Conservation (phyloP, 2,329 filamentous ascomycete species). For the Seiridium cupressi region DNA sequence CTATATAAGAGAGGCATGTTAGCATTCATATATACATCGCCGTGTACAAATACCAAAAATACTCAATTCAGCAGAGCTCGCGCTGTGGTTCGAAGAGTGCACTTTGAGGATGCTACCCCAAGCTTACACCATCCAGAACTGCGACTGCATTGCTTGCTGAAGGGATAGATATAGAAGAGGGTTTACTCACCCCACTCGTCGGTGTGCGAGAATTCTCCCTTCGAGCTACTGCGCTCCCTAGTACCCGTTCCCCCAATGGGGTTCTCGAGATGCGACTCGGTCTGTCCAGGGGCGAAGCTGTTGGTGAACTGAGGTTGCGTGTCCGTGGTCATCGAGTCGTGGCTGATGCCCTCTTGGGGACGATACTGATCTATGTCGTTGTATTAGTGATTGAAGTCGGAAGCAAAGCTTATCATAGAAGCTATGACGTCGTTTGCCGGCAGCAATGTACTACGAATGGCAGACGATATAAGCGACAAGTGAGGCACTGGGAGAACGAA, state of each 20-base stretch:
- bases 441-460: background rate
- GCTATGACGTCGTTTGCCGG: no score
- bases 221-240: conserved; percentile 30
- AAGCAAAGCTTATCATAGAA: background rate
- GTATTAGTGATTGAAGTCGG: no score
- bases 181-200: conserved; percentile 47
- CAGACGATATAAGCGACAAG: background rate
- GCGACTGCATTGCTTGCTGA: no score
- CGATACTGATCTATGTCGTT: background rate
- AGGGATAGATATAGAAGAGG: background rate
- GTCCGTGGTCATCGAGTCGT: background rate
- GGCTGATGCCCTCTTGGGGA: conserved; percentile 1
- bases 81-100: no score
- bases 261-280: background rate
- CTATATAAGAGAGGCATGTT: conserved; percentile 28
- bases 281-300: conserved; percentile 9
- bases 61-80: no score
- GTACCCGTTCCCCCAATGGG: conserved; percentile 6
- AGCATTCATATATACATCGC: background rate
- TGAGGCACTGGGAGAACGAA: background rate
- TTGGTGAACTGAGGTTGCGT: conserved; percentile 8
- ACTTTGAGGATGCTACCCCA: no score
- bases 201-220: conserved; percentile 26
- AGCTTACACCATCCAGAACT: no score
- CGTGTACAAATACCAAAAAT: no score